Conservation (phyloP, 1,139 yeast genomes). For the Yarrowia galli region DNA sequence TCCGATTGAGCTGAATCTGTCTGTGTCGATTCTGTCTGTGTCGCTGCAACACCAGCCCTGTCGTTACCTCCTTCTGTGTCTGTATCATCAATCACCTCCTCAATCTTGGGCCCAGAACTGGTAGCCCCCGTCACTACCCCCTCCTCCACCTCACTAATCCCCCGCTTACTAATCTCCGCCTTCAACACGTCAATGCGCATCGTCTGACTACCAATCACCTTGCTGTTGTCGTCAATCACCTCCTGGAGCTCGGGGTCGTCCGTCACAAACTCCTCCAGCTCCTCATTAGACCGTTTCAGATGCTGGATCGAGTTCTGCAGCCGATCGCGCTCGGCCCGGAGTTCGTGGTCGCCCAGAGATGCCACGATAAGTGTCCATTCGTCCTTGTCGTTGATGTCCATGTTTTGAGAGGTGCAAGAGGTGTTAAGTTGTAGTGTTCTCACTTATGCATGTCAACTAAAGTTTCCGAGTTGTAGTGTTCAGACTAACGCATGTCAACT, state of each 20-base stretch:
- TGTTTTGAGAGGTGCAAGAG: background rate
- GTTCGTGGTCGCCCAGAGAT: constrained; percentile 26
- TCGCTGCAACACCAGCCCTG: too few relatives aligned
- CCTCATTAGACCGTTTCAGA: constrained; percentile 31
- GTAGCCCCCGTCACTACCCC: too few relatives aligned
- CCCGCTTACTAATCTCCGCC: constrained; percentile 9
- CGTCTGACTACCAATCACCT: constrained; percentile 14
- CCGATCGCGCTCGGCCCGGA: constrained; percentile 11
- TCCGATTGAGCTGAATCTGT: too few relatives aligned
- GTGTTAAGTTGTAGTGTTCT: too few relatives aligned
- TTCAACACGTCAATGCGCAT: constrained; percentile 16
- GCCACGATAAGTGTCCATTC: constrained; percentile 38
- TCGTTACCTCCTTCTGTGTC: too few relatives aligned
- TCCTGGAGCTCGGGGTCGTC: constrained; percentile 22
- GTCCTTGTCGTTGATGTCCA: constrained; percentile 39
- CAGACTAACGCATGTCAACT: too few relatives aligned
- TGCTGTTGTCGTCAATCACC: constrained; percentile 30
- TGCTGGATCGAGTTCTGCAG: constrained; percentile 28
- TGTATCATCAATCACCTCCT: background rate
- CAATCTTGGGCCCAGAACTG: background rate
- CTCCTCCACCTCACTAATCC: background rate
- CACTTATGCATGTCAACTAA: too few relatives aligned
- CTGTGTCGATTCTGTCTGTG: too few relatives aligned
- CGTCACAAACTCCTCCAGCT: constrained; percentile 25
- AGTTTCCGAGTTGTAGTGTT: too few relatives aligned